These are phyloP conservation scores for Oryza meridionalis DNA, from an alignment of 176 grass and related monocot genomes.

Conservation along the genomic window DNA sequence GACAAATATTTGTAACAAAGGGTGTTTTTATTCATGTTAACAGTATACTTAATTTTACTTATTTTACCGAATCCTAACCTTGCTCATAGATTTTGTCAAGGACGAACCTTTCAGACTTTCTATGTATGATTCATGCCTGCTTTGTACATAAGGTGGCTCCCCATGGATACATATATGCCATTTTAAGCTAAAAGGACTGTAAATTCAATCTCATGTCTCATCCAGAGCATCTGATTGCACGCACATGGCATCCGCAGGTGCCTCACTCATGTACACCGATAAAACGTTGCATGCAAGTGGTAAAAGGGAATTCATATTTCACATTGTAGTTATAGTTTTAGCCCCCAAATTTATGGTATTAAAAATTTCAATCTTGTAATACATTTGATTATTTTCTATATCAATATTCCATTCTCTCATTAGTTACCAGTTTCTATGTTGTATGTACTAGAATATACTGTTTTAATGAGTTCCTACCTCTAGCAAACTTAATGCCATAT, in stretches of 20 bases:
- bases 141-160: neutral
- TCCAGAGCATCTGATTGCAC: neutral
- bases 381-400: neutral
- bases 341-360: neutral
- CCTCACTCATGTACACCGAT: neutral
- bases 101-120: neutral
- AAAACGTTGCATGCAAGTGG: neutral
- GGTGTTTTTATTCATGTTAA: slow-evolving; percentile 7
- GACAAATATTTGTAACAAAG: neutral
- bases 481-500: slow-evolving; percentile 30
- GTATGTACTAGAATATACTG: neutral
- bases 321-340: neutral
- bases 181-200: slow-evolving; percentile 17
- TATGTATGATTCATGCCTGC: slow-evolving; percentile 18
- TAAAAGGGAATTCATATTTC: neutral
- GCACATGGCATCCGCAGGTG: neutral
- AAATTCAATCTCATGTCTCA: slow-evolving; percentile 7
- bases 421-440: neutral
- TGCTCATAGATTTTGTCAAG: neutral
- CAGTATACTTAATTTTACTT: neutral
- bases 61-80: neutral
- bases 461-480: slow-evolving; percentile 22
- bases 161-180: neutral
- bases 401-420: neutral
- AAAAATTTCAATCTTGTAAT: neutral